A percentile compares a stretch with the other conserved stretches of the same genome.
These are phyloP conservation scores for Exsudoporus frostii DNA, from an alignment of 768 basidiomycete genomes.

Conservation along the genomic window DNA sequence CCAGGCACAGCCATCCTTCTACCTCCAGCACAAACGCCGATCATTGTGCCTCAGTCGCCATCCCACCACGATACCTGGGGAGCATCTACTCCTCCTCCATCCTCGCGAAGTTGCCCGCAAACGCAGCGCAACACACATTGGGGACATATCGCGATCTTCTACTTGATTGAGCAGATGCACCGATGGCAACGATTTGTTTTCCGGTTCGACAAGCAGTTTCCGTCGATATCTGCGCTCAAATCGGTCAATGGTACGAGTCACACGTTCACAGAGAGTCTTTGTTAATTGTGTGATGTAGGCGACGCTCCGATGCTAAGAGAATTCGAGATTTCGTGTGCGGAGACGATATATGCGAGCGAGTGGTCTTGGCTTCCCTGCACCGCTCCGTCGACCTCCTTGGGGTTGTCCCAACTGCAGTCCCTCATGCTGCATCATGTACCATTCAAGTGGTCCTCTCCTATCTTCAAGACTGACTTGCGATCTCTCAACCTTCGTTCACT, in stretches of 20 bases:
- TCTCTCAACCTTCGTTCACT: conserved; percentile 64
- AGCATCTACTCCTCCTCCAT: conserved; percentile 28
- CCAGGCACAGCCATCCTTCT: conserved; percentile 29
- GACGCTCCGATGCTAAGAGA: conserved; percentile 70
- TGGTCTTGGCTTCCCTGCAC: conserved; percentile 75
- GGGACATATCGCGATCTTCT: conserved; percentile 79
- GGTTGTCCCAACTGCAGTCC: conserved; percentile 48
- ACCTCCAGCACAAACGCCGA: conserved; percentile 40
- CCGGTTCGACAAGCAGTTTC: conserved; percentile 72
- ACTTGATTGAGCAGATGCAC: conserved; percentile 76
- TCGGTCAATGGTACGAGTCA: conserved; percentile 58
- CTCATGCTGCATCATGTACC: conserved; percentile 70
- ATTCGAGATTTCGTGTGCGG: conserved; percentile 74
- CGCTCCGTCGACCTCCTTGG: conserved; percentile 29
- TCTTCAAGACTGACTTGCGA: conserved; percentile 57
- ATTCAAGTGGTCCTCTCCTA: conserved; percentile 75
- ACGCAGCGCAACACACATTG: conserved; percentile 59
- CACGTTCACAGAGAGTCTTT: not conserved
- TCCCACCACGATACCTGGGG: conserved; percentile 40
- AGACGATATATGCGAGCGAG: conserved; percentile 56
- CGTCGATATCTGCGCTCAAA: conserved; percentile 70
- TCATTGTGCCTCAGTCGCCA: conserved; percentile 47
- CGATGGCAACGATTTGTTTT: conserved; percentile 83
- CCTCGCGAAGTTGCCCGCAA: conserved; percentile 28
- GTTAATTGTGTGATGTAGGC: conserved; percentile 38